These are phyloP conservation scores for Russula lepida DNA, from an alignment of 768 basidiomycete species.

Conservation along the genomic window DNA sequence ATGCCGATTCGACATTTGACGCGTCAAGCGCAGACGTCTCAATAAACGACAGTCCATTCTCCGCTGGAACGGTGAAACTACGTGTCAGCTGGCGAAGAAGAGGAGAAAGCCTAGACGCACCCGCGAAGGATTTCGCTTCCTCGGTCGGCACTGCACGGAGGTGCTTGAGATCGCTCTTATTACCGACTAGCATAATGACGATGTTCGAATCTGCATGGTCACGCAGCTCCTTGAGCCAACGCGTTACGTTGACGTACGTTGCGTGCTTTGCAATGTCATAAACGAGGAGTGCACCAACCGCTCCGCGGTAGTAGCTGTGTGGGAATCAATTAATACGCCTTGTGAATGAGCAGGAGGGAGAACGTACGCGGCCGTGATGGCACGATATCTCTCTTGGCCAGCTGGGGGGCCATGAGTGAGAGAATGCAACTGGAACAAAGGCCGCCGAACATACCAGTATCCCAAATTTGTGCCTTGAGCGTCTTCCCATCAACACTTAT, in stretches of 20 bases:
- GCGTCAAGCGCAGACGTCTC: conserved; percentile 99
- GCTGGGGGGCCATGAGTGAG: conserved; percentile 38
- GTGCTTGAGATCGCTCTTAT: conserved; percentile 99
- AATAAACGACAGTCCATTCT: conserved; percentile 90
- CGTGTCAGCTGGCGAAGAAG: not conserved
- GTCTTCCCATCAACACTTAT: conserved; percentile 95
- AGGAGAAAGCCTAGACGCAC: conserved; percentile 37
- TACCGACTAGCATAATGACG: conserved; percentile 93
- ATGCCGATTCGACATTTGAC: conserved; percentile 94
- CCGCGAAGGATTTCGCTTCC: conserved; percentile 86
- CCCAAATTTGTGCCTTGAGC: conserved; percentile 98
- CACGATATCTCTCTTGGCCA: conserved; percentile 95
- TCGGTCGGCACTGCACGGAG: conserved; percentile 93
- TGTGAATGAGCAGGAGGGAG: conserved; percentile 11
- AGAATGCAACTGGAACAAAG: not conserved
- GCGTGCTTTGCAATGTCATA: conserved; percentile 93
- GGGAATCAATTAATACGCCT: not conserved
- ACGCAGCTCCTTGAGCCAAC: conserved; percentile 95
- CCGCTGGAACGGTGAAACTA: conserved; percentile 38
- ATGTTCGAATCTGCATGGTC: conserved; percentile 93
- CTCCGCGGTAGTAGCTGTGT: conserved; percentile 90
- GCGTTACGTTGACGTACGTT: conserved; percentile 87
- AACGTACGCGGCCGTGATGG: conserved; percentile 89
- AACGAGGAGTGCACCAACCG: conserved; percentile 85
- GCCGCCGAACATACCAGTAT: conserved; percentile 63